Conservation (phyloP, 23 red algal species). For the Gracilaria vermiculophylla region DNA sequence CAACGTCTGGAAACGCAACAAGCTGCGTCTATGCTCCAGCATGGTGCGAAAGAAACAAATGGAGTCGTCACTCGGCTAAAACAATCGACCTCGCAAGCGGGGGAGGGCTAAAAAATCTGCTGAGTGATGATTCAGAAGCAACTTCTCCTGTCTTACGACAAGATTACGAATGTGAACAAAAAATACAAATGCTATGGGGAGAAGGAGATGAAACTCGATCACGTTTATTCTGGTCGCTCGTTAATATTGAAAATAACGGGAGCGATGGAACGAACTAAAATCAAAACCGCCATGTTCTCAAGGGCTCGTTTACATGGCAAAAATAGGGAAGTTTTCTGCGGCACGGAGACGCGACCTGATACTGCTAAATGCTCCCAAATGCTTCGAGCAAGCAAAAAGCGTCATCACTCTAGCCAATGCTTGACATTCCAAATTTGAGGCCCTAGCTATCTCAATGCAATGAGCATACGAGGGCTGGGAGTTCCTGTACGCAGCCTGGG, state of each 20-base stretch:
- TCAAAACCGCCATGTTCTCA: not conserved
- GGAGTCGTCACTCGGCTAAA: not conserved
- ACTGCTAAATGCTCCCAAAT: too few species aligned
- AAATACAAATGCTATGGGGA: conserved; percentile 6
- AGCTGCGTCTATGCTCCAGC: not conserved
- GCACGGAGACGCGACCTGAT: too few species aligned
- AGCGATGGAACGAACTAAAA: not conserved
- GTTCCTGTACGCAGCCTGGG: too few species aligned
- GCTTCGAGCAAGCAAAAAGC: too few species aligned
- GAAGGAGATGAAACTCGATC: conserved; percentile 16
- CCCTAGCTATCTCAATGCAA: too few species aligned
- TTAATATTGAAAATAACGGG: not conserved
- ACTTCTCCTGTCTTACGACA: not conserved
- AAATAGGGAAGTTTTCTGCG: too few species aligned
- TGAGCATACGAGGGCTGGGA: too few species aligned
- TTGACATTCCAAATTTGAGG: too few species aligned
- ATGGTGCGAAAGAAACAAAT: conserved; percentile 12
- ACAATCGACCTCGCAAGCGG: not conserved
- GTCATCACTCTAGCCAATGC: too few species aligned
- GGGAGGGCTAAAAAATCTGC: not conserved
- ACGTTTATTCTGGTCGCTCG: conserved; percentile 4
- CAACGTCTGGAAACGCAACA: not conserved
- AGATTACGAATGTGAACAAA: not conserved
- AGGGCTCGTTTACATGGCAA: not conserved
- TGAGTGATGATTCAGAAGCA: conserved; percentile 11